Conservation (phyloP, 2,329 filamentous ascomycete genomes). For the Penicillium sp. region DNA sequence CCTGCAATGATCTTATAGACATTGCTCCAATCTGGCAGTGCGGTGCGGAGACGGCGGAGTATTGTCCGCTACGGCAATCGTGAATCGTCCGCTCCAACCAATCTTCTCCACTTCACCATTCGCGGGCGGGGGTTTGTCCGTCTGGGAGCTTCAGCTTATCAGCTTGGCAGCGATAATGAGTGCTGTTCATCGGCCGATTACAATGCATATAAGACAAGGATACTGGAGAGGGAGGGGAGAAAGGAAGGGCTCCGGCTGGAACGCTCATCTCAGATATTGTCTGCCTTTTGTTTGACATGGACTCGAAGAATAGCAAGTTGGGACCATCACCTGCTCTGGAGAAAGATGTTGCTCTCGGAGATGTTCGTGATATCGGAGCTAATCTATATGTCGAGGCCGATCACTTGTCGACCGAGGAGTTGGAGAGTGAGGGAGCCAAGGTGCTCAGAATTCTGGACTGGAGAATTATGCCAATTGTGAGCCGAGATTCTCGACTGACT, state of each 20-base stretch:
- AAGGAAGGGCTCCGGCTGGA: too few species aligned
- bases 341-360: constrained; percentile 27
- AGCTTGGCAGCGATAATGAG: constrained; percentile 15
- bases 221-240: not conserved
- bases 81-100: not conserved
- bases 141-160: constrained; percentile 11
- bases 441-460: constrained; percentile 50
- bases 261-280: not conserved
- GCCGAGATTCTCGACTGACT: constrained; percentile 1
- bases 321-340: constrained; percentile 18
- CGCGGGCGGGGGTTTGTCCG: not conserved
- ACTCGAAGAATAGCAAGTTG: constrained; percentile 20
- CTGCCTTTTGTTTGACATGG: constrained; percentile 5
- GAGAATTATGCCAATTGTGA: constrained; percentile 52
- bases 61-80: constrained; percentile 4
- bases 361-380: constrained; percentile 45
- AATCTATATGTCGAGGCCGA: constrained; percentile 50
- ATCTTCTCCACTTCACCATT: not conserved
- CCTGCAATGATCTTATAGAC: not conserved
- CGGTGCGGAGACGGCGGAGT: constrained; percentile 13
- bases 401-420: constrained; percentile 47
- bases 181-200: not conserved
- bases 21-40: not conserved
- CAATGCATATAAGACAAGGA: not conserved
- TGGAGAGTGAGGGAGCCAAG: constrained; percentile 45